Evolutionary conservation across 2,329 filamentous ascomycete genomes (phyloP), one percentile per base, ranked within the genome.

Genomic region (Colletotrichum viniferum): DNA sequence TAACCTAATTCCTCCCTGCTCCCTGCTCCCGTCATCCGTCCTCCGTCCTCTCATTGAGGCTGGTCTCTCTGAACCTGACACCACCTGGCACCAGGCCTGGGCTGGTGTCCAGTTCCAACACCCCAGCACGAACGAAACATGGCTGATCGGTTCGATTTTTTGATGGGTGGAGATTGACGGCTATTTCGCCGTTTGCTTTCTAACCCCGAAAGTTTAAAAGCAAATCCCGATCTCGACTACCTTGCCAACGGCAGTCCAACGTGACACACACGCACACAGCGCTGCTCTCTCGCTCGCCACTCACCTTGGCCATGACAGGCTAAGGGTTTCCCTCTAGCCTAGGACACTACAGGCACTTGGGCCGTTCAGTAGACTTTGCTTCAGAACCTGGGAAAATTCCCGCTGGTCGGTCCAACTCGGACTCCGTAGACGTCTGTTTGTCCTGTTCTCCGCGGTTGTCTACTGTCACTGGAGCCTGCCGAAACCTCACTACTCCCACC

Each of bases 191-290:
- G 48, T 55, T 71, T 74, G 18, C 68, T 74, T 71, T 55, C 43
- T 66, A 71, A 61, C 21, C 67, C 68, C 68, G 71, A 74, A 74
- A 28, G 61, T 62, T 71, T 61, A 71, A 71, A 71, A 48, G 34
- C 52, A 66, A 71, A 74, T 74, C 61, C 68, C 72, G 72, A 71
- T 38, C 16, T 24, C 28, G 60, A 12, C n/a, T 32, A 56, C 65
- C 38, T 34, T 55, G 63, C 56, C 60, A 52, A 60, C 66, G 32
- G 66, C 34, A 64, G 60, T 48, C 18, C 30, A 12, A 71, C 28
- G 38, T 62, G 67, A 74, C 61, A 74, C 67, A 65, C 21, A n/a
- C 38, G 16, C 38, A 38, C 18, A 43, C 38, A n/a, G 38, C 16
- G 38, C 38, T 43, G 36, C 38, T 43, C 38, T n/a, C 38, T 43